Evolutionary conservation across 2,329 filamentous ascomycete species (phyloP).

Genomic region (Aspergillus sojae): DNA sequence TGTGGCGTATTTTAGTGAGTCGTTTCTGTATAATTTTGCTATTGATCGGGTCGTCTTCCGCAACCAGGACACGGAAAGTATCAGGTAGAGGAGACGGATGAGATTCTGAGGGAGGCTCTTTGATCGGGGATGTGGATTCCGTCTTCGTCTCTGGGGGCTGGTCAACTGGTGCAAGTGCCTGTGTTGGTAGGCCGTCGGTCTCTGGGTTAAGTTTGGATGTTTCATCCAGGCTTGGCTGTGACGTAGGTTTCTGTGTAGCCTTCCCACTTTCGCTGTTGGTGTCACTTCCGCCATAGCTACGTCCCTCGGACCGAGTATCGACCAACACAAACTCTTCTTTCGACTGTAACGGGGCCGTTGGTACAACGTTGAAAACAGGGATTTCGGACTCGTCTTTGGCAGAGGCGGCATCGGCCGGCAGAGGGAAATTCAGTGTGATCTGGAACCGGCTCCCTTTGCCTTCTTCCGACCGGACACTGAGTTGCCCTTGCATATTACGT

Average conservation of each 20-base stretch:
- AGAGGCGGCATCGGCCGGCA: slow-evolving; percentile 48
- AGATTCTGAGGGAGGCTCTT: neutral
- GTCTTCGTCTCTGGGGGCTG: neutral
- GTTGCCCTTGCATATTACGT: slow-evolving; percentile 86
- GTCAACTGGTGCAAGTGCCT: neutral
- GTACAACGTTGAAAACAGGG: slow-evolving; percentile 15
- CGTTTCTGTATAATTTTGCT: slow-evolving; percentile 81
- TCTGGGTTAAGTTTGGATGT: neutral
- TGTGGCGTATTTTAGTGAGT: slow-evolving; percentile 74
- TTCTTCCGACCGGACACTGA: slow-evolving; percentile 80
- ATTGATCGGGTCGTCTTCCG: slow-evolving; percentile 89
- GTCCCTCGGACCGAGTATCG: slow-evolving; percentile 24
- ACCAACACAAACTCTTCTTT: slow-evolving; percentile 45
- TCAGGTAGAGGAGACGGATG: neutral
- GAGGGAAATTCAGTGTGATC: slow-evolving; percentile 73
- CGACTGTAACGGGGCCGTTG: slow-evolving; percentile 9
- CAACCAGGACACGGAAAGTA: slow-evolving; percentile 64
- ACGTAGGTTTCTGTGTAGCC: neutral
- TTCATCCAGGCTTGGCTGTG: neutral
- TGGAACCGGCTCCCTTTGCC: slow-evolving; percentile 82
- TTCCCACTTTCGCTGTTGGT: slow-evolving; percentile 6
- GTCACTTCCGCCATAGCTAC: slow-evolving; percentile 29
- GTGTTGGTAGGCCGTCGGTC: neutral
- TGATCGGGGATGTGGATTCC: neutral
- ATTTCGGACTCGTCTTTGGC: slow-evolving; percentile 29